A percentile compares a stretch with the other conserved stretches of the same genome.
Conservation (phyloP, 495 filamentous ascomycete species). For the Talaromyces borbonicus region DNA sequence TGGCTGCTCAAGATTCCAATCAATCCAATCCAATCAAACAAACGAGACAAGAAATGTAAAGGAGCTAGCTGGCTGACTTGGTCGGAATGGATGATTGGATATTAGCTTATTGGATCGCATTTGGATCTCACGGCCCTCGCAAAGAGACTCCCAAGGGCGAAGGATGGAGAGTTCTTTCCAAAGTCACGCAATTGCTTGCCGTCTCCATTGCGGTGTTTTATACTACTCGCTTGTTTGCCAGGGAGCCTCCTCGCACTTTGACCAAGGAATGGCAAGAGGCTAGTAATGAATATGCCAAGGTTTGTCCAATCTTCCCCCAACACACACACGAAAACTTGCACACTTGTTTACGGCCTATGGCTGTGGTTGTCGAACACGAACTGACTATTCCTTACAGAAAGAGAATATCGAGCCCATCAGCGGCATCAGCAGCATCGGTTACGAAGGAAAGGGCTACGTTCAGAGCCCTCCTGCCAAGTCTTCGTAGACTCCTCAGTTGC, state of each 20-base stretch:
- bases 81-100: neutral
- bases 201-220: conserved; percentile 57
- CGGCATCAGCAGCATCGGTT: conserved; percentile 70
- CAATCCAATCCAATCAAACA: neutral
- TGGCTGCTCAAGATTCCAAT: too few relatives aligned
- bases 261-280: conserved; percentile 91
- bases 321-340: too few relatives aligned
- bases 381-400: conserved; percentile 37
- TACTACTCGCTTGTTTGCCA: conserved; percentile 52
- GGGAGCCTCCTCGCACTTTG: conserved; percentile 72
- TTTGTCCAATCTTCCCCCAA: too few relatives aligned
- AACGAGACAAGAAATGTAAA: neutral
- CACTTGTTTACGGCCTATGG: too few relatives aligned
- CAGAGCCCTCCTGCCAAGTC: conserved; percentile 48
- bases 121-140: conserved; percentile 90
- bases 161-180: conserved; percentile 58
- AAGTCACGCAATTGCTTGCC: conserved; percentile 53
- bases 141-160: conserved; percentile 73
- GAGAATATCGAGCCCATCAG: conserved; percentile 88
- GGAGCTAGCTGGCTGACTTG: neutral
- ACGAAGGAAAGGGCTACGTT: conserved; percentile 71
- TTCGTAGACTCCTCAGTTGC: conserved; percentile 5
- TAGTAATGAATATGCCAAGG: conserved; percentile 83
- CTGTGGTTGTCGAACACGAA: conserved; percentile 9
- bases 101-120: conserved; percentile 97